A percentile compares a stretch with the other conserved stretches of the same genome.
Conservation (phyloP, 1,284 basidiomycete genomes). For the Fomitopsis palustris region DNA sequence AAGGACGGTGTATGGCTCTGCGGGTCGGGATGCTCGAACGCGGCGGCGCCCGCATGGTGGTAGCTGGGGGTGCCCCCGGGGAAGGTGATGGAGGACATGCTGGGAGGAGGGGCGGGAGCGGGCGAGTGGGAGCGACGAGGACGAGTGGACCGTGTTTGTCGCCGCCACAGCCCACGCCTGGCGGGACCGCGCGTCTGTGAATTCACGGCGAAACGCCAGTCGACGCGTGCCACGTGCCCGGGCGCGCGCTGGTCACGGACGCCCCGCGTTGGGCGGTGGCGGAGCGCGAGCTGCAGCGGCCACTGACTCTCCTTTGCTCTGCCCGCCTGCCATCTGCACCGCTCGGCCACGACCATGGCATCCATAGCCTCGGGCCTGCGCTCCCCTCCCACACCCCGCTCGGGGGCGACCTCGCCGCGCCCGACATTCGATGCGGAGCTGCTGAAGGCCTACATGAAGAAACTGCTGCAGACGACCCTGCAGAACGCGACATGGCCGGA, state of each 20-base stretch:
- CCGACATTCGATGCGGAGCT: conserved; percentile 69
- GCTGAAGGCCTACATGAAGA: conserved; percentile 75
- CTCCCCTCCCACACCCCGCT: conserved; percentile 48
- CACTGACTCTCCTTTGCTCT: not conserved
- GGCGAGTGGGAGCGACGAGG: not conserved
- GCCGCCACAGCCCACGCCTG: not conserved
- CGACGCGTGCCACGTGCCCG: conserved; percentile 11
- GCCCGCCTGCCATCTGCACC: not conserved
- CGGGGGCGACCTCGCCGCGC: conserved; percentile 52
- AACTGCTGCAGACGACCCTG: conserved; percentile 65
- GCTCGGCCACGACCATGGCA: conserved; percentile 3
- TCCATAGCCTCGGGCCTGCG: conserved; percentile 45
- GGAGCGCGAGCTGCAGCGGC: not conserved
- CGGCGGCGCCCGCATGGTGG: conserved; percentile 29
- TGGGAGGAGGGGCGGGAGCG: not conserved
- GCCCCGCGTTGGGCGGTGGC: conserved; percentile 2
- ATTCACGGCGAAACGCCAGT: not conserved
- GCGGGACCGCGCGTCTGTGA: conserved; percentile 2
- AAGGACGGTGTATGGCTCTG: conserved; percentile 39
- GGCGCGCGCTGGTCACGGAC: not conserved
- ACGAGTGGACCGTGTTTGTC: not conserved
- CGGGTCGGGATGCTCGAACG: conserved; percentile 32
- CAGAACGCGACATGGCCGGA: conserved; percentile 64
- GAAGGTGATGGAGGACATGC: conserved; percentile 43
- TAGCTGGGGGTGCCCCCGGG: conserved; percentile 25